Evolutionary conservation across 164 flowering plant genomes (phyloP), one percentile per base, ranked within the genome.

Genomic region (Echeveria elegans): DNA sequence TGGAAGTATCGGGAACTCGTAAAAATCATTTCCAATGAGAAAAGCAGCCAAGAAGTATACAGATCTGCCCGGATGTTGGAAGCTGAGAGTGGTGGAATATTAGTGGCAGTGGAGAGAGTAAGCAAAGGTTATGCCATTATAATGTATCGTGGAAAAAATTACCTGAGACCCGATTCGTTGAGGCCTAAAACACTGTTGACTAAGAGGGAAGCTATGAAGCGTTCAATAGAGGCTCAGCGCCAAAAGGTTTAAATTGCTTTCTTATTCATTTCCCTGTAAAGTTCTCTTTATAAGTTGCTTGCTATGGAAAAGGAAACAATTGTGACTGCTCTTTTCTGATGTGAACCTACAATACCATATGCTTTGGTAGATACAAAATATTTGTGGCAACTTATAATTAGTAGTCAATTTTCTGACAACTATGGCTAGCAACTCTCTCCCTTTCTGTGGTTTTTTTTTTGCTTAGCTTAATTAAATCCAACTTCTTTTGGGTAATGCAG

Each of bases 1-100:
- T 95, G 99, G 99, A 95, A 92, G 72, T 86, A 95, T 74, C 79
- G 99, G 74, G 99, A 95, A 77, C 87, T 95, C 76, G 89, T 95
- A 64, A 95, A 95, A 81, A 69, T 95, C 67, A 79, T 92, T 40
- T 78, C 74, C 60, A 85, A 81, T 6, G 80, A 79, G 65, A 80
- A 78, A 74, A 74, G 77, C 75, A 69, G 78, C 68, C 83, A 81
- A 64, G 86, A 86, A 70, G 84, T 80, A 63, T 76, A 80, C 48
- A 77, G 68, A 65, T 75, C 77, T 73, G 99, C 97, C 24, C 76
- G 72, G 69, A 82, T 76, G 53, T 82, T 95, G 65, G 97, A 95
- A 72, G 83, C 89, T 72, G 99, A 91, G 80, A 95, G 99, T 85
- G 94, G 97, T 56, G 99, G 99, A 61, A 83, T 88, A 79, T 71